Evolutionary conservation across 257 asterid genomes (phyloP).

Genomic region (Ligustrum vulgare): DNA sequence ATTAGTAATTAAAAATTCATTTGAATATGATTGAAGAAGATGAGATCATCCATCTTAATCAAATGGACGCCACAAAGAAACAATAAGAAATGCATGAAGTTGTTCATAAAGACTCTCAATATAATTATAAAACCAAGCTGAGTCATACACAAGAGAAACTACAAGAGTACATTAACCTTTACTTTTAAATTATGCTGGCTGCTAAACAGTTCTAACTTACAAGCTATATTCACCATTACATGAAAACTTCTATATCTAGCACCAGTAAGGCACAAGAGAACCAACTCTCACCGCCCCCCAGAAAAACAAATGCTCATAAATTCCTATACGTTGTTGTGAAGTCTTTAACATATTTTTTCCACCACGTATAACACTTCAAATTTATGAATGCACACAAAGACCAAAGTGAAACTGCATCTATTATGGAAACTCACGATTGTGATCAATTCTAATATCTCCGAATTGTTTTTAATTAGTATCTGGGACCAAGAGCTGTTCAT

Average conservation of each 20-base stretch:
- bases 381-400: constrained; percentile 21
- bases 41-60: constrained; percentile 9
- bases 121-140: constrained; percentile 9
- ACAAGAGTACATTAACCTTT: background rate
- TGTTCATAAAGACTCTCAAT: background rate
- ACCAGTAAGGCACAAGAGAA: background rate
- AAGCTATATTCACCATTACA: background rate
- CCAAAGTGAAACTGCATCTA: constrained; percentile 26
- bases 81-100: constrained; percentile 7
- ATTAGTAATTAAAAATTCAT: constrained; percentile 25
- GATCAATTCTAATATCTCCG: constrained; percentile 28
- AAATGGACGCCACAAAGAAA: constrained; percentile 23
- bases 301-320: background rate
- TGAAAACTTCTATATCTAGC: background rate
- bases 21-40: constrained; percentile 16
- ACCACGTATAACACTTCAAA: constrained; percentile 22
- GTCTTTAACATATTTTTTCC: constrained; percentile 3
- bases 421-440: too few species aligned
- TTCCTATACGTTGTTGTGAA: constrained; percentile 3
- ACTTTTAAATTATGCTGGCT: background rate
- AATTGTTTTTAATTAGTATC: constrained; percentile 33
- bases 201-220: background rate
- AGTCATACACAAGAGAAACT: background rate
- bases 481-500: constrained; percentile 24
- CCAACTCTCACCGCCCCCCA: background rate